Evolutionary conservation across 2,329 filamentous ascomycete species (phyloP), one percentile per base, ranked within the genome.

Genomic region (Elsinoe ampelina): DNA sequence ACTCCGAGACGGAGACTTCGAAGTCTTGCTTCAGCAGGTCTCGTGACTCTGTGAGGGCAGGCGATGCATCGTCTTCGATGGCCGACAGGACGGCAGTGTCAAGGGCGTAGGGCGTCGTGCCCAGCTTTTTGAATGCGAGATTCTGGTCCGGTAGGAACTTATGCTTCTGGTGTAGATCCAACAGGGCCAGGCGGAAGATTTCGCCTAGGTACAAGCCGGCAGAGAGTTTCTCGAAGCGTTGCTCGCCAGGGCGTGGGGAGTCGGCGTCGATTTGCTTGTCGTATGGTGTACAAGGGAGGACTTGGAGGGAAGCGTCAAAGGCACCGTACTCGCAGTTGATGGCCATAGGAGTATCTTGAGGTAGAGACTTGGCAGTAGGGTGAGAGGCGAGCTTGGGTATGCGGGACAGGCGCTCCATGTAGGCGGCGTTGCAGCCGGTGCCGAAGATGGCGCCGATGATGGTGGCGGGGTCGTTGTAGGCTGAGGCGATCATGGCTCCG

Each of bases 271-370:
- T 89, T 63, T 85, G 83, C 59, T 87, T 77, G 70, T 97, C 92
- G 72, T 93, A 97, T 59, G 82, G 82, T 39, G 90, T 96, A 57
- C 86, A 82, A 15, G 92, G 92, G 19, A 97, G 84, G 55, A 96
- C 86, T 65, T 85, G 79, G 75, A 93, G 87, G 72, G 95, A 89
- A 70, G 95, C 96, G 73, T 97, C 92, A 68, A 97, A 97, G 34
- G 92, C 91, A 61, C 92, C 92, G 81, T 91, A 97, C 73, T 97
- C 92, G 76, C 92, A 96, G 78, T 97, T 97, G 77, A 97, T 96
- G 50, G 89, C 91, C 81, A 97, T 95, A 47, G 86, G 89, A 59
- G 83, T 83, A 60, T 93, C 84, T 1, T 84, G 73, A 17, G 87
- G 85, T 26, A 95, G 77, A 67, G 88, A 87, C 73, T 89, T 79